Conservation (phyloP, 768 basidiomycete species). For the Phylloporus scabripes region DNA sequence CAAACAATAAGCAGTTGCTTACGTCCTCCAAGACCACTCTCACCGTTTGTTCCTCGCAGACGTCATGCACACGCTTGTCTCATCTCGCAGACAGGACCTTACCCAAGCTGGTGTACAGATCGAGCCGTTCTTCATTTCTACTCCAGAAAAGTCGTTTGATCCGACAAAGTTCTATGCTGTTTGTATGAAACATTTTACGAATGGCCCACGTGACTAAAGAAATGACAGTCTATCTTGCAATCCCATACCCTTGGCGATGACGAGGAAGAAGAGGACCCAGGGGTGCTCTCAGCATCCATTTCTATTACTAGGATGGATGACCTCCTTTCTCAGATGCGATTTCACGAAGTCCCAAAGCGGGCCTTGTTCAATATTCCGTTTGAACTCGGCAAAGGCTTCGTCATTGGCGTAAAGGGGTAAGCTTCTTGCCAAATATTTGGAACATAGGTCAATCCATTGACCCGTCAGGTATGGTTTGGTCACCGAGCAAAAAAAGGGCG, state of each 20-base stretch:
- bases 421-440: conserved; percentile 16
- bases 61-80: background rate
- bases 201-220: background rate
- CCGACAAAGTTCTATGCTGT: conserved; percentile 76
- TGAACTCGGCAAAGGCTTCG: conserved; percentile 64
- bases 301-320: conserved; percentile 77
- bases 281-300: conserved; percentile 59
- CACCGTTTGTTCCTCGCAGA: conserved; percentile 39
- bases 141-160: conserved; percentile 62
- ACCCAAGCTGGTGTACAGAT: conserved; percentile 71
- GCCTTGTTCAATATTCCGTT: conserved; percentile 80
- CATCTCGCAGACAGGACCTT: conserved; percentile 54
- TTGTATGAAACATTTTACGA: conserved; percentile 20
- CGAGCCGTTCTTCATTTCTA: conserved; percentile 87
- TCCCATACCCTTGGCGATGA: conserved; percentile 42
- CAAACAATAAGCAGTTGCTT: conserved; percentile 52
- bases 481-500: conserved; percentile 80
- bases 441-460: conserved; percentile 2
- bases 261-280: conserved; percentile 43
- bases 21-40: conserved; percentile 71
- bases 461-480: conserved; percentile 73
- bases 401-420: conserved; percentile 80
- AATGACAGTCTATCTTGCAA: conserved; percentile 52
- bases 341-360: conserved; percentile 79
- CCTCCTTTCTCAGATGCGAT: conserved; percentile 71